phyloP scores from a whole-genome alignment of 768 basidiomycete species.

The Fomitopsis pulvina region DNA sequence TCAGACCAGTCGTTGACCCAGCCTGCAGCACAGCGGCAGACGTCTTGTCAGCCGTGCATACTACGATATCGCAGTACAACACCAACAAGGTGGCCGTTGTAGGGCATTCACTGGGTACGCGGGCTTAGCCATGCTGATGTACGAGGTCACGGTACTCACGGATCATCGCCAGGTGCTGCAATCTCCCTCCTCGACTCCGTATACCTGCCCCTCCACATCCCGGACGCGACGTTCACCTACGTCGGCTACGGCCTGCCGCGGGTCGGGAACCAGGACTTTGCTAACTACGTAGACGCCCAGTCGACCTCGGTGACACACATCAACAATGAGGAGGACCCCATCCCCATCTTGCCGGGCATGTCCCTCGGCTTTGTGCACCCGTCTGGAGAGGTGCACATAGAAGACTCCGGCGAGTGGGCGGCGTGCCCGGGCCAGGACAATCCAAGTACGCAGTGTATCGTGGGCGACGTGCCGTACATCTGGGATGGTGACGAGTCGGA shows the following conservation, averaged over 20 bases:
- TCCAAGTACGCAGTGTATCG: slow-evolving; percentile 39
- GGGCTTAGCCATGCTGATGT: too few species aligned
- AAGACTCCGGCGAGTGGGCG: slow-evolving; percentile 44
- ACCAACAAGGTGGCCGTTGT: slow-evolving; percentile 37
- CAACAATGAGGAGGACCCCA: slow-evolving; percentile 41
- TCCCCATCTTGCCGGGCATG: slow-evolving; percentile 26
- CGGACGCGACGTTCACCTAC: slow-evolving; percentile 25
- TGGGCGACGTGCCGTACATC: slow-evolving; percentile 49
- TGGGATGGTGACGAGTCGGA: slow-evolving; percentile 37
- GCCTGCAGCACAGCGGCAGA: slow-evolving; percentile 29
- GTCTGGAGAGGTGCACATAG: slow-evolving; percentile 31
- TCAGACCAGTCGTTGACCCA: background rate
- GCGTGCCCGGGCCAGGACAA: slow-evolving; percentile 60
- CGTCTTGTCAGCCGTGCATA: slow-evolving; percentile 40
- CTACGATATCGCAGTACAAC: slow-evolving; percentile 27
- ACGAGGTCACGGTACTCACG: background rate
- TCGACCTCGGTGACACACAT: slow-evolving; percentile 41
- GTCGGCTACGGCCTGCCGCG: slow-evolving; percentile 27
- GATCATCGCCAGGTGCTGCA: slow-evolving; percentile 35
- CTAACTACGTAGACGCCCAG: slow-evolving; percentile 44
- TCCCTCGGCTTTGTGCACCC: slow-evolving; percentile 44
- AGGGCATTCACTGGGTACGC: slow-evolving; percentile 33
- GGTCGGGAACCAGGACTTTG: slow-evolving; percentile 55
- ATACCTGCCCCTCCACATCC: slow-evolving; percentile 44
- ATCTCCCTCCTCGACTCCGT: slow-evolving; percentile 45